Conservation (phyloP, 805 yeast genomes). For the Saturnispora sekii region DNA sequence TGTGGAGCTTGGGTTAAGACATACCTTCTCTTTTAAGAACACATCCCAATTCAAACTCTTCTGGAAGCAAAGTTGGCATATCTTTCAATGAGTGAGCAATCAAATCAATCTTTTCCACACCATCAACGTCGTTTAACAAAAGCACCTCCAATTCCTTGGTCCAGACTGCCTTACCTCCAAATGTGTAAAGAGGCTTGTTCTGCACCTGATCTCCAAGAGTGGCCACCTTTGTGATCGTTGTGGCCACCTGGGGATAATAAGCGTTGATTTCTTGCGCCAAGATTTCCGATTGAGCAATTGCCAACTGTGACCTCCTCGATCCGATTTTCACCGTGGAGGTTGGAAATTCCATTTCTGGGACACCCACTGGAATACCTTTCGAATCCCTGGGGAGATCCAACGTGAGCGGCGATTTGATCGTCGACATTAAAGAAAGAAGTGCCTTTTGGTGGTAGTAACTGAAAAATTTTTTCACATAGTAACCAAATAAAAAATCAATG, state of each 20-base stretch:
- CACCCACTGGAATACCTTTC: background rate
- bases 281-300: constrained; percentile 75
- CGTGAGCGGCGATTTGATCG: constrained; percentile 7
- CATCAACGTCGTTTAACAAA: constrained; percentile 53
- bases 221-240: constrained; percentile 68
- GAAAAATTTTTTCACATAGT: too few species aligned
- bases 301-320: constrained; percentile 81
- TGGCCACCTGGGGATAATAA: constrained; percentile 51
- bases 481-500: too few species aligned
- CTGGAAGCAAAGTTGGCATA: constrained; percentile 82
- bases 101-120: constrained; percentile 63
- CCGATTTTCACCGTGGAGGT: constrained; percentile 45
- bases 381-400: constrained; percentile 6
- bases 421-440: too few species aligned
- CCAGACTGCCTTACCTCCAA: constrained; percentile 96
- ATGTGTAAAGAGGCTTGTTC: constrained; percentile 77
- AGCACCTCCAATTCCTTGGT: constrained; percentile 87
- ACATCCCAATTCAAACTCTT: constrained; percentile 83
- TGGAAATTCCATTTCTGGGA: constrained; percentile 7
- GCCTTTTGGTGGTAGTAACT: too few species aligned
- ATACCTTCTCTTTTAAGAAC: constrained; percentile 62
- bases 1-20: constrained; percentile 12
- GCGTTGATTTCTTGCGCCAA: constrained; percentile 53
- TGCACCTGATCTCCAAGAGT: constrained; percentile 90
- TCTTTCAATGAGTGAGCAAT: constrained; percentile 93